Evolutionary conservation across 306 rosid genomes (phyloP), one percentile per base, ranked within the genome.

Genomic region (Cicer cuneatum): DNA sequence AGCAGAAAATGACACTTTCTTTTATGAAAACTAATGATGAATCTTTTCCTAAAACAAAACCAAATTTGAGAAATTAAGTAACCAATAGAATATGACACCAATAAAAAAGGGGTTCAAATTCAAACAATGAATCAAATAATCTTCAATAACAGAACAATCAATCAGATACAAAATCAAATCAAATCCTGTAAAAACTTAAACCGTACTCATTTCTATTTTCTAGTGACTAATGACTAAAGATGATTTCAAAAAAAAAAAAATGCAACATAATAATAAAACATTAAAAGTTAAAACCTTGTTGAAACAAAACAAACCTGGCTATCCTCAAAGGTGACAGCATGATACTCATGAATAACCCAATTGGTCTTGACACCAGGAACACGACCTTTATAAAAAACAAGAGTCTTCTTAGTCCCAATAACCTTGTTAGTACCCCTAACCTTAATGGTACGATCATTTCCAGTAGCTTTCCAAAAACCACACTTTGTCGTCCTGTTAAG

Each of bases 381-480:
- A 48, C 78, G 80, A 2, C 89, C 91, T 7, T 0, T 0, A 11
- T 88, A 11, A 74, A 84, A 93, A 41, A 89, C 91, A 69, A 93
- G 69, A 16, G 85, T 88, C 83, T 82, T 89, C 87, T 88, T 93
- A 9, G 64, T 76, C 6, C 91, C 98, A 63, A 91, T 85, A 33
- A 84, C 59, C 0, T 6, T 33, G 21, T 48, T 58, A 10, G 69
- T 81, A n/a, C 69, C 82, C 6, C 45, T 63, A 6, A 2, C 69
- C 82, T 15, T 84, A 48, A 91, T 71, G 0, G 6, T 1, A 14
- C 88, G 60, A 7, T 86, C 90, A 5, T 3, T 35, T 0, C 97
- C 91, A 4, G 96, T 91, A 71, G 69, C 13, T 72, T 93, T 91
- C 98, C 98, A 93, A 62, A 0, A 91, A 3, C 98, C 98, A n/a